Base-by-base conservation (phyloP, 148 eudicot genomes). In the Polygonum maritimum region DNA sequence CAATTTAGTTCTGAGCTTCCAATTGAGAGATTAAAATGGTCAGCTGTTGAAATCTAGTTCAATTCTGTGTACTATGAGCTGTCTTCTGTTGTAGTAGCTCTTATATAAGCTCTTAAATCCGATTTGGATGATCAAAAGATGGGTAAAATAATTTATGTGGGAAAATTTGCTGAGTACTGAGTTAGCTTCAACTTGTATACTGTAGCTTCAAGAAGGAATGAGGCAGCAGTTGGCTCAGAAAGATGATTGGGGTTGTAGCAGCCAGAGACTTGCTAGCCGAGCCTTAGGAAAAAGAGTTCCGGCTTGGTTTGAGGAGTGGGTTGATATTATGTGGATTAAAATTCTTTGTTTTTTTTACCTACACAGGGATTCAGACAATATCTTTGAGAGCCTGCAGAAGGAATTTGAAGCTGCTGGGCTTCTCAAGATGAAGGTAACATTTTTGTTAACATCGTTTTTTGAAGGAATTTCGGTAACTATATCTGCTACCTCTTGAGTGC, bases 181-280 rank as follows among this genome's bases (percentile, higher is more conserved):
- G 19, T 65, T 36, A 65, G 19, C 5, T 65, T 65, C 44, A 65
- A 65, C 44, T 65, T 65, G 4, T 15, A 15, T 65, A 0, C 41
- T 65, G 71, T 65, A 71, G 74, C 52, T 71, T 45, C 33, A 75
- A 87, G 98, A 77, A 87, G 98, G 86, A 87, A 90, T 80, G 97
- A 94, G 81, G 97, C 97, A 63, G 94, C 91, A 87, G 87, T 73
- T 94, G 98, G 98, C 81, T 94, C 69, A 85, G 93, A 78, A 94
- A 91, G 86, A 85, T 83, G 87, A 85, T 89, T 12, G 98, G 98
- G 76, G 88, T 91, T 48, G 97, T 94, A 13, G 97, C 84, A 0
- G 94, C 97, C 2, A 93, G 82, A 79, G 97, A 90, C 83, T 84
- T 94, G 78, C 97, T 97, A 22, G 95, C 97, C 0, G 95, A 94